These are phyloP conservation scores for Globisporangium lucens DNA, from an alignment of 352 stramenopile genomes.

Conservation along the genomic window DNA sequence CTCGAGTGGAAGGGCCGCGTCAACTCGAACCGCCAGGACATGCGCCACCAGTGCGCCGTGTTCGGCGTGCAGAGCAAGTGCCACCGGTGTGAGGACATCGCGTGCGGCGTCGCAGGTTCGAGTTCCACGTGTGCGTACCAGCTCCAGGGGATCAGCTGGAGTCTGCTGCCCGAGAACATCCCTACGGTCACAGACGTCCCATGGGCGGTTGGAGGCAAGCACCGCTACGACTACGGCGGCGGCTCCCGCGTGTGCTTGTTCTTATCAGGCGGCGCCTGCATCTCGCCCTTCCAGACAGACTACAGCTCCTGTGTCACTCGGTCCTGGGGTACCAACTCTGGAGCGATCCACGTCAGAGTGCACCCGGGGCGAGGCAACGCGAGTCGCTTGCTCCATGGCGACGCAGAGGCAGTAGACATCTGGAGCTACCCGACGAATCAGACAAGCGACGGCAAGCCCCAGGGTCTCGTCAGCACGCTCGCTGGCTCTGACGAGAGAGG, in stretches of 20 bases:
- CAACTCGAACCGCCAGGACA: slow-evolving; percentile 89
- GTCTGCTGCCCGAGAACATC: slow-evolving; percentile 81
- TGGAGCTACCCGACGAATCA: slow-evolving; percentile 52
- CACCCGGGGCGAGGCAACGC: slow-evolving; percentile 40
- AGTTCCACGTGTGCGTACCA: slow-evolving; percentile 83
- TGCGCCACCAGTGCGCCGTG: slow-evolving; percentile 88
- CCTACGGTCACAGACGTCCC: slow-evolving; percentile 91
- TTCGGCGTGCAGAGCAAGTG: slow-evolving; percentile 93
- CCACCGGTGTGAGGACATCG: slow-evolving; percentile 90
- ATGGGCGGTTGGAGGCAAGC: slow-evolving; percentile 86
- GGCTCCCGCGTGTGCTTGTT: slow-evolving; percentile 89
- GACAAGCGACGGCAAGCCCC: slow-evolving; percentile 56
- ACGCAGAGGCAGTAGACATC: slow-evolving; percentile 56
- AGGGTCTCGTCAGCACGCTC: slow-evolving; percentile 90
- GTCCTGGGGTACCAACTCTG: slow-evolving; percentile 87
- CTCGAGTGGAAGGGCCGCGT: slow-evolving; percentile 87
- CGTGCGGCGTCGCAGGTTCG: slow-evolving; percentile 39
- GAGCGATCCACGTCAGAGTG: slow-evolving; percentile 23
- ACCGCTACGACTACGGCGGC: slow-evolving; percentile 93
- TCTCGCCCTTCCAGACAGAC: slow-evolving; percentile 73
- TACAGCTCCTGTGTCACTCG: slow-evolving; percentile 87
- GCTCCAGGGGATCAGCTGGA: slow-evolving; percentile 89
- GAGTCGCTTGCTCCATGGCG: slow-evolving; percentile 20
- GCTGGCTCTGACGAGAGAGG: slow-evolving; percentile 79
- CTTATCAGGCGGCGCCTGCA: slow-evolving; percentile 78